A percentile compares a stretch with the other conserved stretches of the same genome.
phyloP scores from a whole-genome alignment of 306 rosid species.

The Hippophae rhamnoides region DNA sequence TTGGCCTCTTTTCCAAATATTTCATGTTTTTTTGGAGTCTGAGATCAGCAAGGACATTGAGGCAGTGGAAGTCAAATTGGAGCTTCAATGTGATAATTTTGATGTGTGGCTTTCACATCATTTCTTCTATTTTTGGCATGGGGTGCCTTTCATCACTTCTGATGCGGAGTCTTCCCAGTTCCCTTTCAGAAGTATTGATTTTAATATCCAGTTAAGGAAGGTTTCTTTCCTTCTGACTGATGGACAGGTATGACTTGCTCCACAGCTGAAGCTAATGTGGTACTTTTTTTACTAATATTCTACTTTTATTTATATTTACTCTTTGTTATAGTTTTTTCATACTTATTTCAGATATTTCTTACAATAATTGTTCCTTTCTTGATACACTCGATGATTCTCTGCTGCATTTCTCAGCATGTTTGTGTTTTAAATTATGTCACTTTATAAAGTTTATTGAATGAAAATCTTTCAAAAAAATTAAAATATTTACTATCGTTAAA shows the following conservation, averaged over 20 bases:
- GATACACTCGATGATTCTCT: no score
- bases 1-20: conserved; percentile 63
- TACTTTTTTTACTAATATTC: not conserved
- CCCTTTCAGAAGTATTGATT: conserved; percentile 29
- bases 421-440: no score
- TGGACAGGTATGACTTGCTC: conserved; percentile 62
- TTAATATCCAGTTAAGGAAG: conserved; percentile 45
- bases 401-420: no score
- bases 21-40: conserved; percentile 40
- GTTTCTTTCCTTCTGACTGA: conserved; percentile 72
- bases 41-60: conserved; percentile 24
- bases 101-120: conserved; percentile 69
- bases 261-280: conserved; percentile 1
- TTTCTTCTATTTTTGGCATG: conserved; percentile 48
- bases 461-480: no score
- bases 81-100: conserved; percentile 51
- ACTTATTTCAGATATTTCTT: no score
- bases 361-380: no score
- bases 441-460: no score
- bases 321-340: not conserved
- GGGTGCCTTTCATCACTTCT: conserved; percentile 33
- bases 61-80: conserved; percentile 24
- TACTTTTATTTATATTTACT: not conserved
- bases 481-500: no score
- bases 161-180: conserved; percentile 42